phyloP scores from a whole-genome alignment of 2,329 filamentous ascomycete genomes.

The Pseudofabraea citricarpa region DNA sequence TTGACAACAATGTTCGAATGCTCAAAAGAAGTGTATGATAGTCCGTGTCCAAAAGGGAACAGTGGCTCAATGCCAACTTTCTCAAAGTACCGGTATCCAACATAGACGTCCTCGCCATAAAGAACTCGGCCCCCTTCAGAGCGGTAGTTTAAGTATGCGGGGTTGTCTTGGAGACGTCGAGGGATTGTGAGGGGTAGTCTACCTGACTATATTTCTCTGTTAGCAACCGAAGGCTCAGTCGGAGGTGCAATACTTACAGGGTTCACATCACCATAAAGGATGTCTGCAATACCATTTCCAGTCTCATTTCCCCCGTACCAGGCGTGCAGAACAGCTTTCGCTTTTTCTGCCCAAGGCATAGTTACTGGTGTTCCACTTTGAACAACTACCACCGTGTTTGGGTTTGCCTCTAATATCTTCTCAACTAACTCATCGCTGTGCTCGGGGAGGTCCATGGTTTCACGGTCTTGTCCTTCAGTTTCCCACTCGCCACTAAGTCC shows the following conservation, averaged over 20 bases:
- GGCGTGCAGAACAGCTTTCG: constrained; percentile 25
- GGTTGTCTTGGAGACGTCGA: constrained; percentile 50
- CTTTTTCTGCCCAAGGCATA: constrained; percentile 50
- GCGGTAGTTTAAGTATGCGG: constrained; percentile 52
- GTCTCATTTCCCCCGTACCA: constrained; percentile 61
- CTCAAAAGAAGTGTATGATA: constrained; percentile 67
- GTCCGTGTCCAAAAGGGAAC: constrained; percentile 75
- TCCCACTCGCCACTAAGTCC: constrained; percentile 56
- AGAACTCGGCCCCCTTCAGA: constrained; percentile 51
- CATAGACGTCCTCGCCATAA: constrained; percentile 59
- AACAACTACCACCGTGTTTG: constrained; percentile 64
- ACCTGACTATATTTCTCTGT: constrained; percentile 30
- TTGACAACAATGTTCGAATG: constrained; percentile 43
- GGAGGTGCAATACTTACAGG: not conserved
- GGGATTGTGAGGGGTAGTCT: constrained; percentile 58
- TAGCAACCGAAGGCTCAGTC: too few relatives aligned
- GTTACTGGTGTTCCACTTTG: constrained; percentile 69
- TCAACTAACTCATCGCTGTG: constrained; percentile 64
- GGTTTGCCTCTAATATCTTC: constrained; percentile 59
- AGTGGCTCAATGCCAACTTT: constrained; percentile 55
- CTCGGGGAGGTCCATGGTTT: constrained; percentile 71
- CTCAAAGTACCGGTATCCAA: constrained; percentile 61
- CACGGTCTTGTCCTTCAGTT: constrained; percentile 71
- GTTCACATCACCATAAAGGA: constrained; percentile 53
- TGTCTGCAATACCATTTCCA: constrained; percentile 58